Evolutionary conservation across 2,329 filamentous ascomycete species (phyloP).

Genomic region (Emmonsiellopsis sp.): DNA sequence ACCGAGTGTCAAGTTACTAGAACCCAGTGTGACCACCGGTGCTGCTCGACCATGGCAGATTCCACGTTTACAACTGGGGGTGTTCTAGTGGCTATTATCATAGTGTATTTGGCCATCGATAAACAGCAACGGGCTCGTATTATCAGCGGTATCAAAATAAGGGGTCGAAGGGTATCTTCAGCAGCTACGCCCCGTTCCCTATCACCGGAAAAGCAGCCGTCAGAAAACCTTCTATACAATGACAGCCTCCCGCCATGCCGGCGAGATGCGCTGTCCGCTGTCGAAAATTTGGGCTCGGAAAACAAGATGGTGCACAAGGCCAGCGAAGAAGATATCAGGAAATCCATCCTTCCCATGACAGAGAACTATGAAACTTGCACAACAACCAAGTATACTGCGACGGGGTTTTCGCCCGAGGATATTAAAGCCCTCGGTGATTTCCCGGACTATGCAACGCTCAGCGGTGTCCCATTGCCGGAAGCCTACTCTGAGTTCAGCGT

Average conservation of each 20-base stretch:
- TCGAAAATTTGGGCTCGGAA: neutral
- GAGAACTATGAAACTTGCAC: slow-evolving; percentile 29
- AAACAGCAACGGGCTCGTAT: neutral
- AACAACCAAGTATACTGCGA: slow-evolving; percentile 48
- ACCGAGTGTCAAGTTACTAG: neutral
- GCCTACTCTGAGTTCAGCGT: slow-evolving; percentile 60
- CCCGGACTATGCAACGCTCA: slow-evolving; percentile 66
- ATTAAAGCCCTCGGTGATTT: slow-evolving; percentile 65
- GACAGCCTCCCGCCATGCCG: neutral
- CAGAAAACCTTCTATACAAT: neutral
- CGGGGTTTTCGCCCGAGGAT: slow-evolving; percentile 61
- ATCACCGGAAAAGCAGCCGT: neutral
- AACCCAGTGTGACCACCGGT: neutral
- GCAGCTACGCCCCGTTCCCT: neutral
- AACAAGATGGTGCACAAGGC: slow-evolving; percentile 13
- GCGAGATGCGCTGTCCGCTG: neutral
- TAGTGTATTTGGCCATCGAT: neutral
- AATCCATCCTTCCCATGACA: slow-evolving; percentile 33
- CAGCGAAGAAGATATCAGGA: slow-evolving; percentile 22
- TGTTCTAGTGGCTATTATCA: neutral
- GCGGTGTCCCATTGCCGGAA: slow-evolving; percentile 61
- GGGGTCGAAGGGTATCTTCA: neutral
- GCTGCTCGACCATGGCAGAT: neutral
- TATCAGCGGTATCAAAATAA: neutral
- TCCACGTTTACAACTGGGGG: neutral